Evolutionary conservation across 495 filamentous ascomycete genomes (phyloP), one percentile per base, ranked within the genome.

Genomic region (Polyplosphaeria fusca): DNA sequence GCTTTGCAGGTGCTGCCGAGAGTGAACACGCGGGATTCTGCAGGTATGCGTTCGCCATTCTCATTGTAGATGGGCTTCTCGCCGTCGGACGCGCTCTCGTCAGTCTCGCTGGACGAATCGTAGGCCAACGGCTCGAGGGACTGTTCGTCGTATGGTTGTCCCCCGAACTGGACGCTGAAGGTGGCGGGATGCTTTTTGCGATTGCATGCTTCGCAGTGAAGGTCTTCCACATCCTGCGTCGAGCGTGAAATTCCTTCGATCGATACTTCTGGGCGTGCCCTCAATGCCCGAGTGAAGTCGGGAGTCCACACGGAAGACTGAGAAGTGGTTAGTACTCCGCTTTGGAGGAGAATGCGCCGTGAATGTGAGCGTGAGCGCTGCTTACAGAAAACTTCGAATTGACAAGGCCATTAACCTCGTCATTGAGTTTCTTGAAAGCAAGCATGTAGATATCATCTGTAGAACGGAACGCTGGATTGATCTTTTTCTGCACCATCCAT

Each of bases 401-500:
- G 1, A 83, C 83, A 0, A 87, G 78, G 0, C 79, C 85, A 13
- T 76, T 74, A 40, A 88, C 81, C 64, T 89, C 86, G 56, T 87
- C 81, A 53, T 89, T 79, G 0, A 96, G 72, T 60, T 91, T 92
- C 23, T 70, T 70, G 70, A 92, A 91, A 0, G 88, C 85, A 22
- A 88, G 75, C 22, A 73, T 54, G 61, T 91, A 96, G 9, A 90
- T 70, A 2, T 75, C 71, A 50, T 88, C 82, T 1, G 79, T 72
- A 18, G 82, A 76, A 2, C 78, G 72, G 61, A 92, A 94, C 0
- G 78, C 83, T 1, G 88, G 88, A 60, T 92, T 86, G 37, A 96
- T 73, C 55, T 85, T 83, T 63, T 82, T 84, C 50, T 84, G 82
- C 1, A 95, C 82, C 70, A 92, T 83, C 88, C 88, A 95, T 68